These are phyloP conservation scores for Sclerotinia trifoliorum DNA, from an alignment of 2,329 filamentous ascomycete species.

Conservation along the genomic window DNA sequence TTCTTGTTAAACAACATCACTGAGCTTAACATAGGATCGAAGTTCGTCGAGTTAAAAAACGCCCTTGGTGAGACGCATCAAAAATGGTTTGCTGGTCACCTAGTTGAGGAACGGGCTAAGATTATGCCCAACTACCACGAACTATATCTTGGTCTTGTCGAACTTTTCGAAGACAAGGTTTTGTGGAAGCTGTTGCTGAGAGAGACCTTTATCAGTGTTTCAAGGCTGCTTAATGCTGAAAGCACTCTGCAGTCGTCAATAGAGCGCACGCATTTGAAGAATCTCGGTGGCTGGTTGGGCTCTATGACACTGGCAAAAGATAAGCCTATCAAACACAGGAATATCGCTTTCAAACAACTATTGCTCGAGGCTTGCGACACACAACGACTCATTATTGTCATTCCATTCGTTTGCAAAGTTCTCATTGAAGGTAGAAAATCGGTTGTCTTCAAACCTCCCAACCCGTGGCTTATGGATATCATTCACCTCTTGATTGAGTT, in stretches of 20 bases:
- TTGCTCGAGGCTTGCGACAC: constrained; percentile 92
- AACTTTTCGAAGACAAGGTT: constrained; percentile 72
- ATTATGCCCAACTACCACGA: constrained; percentile 96
- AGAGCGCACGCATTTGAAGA: constrained; percentile 87
- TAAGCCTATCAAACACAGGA: constrained; percentile 92
- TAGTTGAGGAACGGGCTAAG: constrained; percentile 95
- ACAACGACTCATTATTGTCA: constrained; percentile 85
- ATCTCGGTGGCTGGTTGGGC: constrained; percentile 89
- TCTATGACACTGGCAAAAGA: constrained; percentile 89
- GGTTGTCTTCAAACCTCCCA: constrained; percentile 87
- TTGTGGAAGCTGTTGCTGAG: constrained; percentile 88
- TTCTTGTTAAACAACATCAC: constrained; percentile 98
- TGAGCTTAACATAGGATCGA: constrained; percentile 79
- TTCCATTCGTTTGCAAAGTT: constrained; percentile 97
- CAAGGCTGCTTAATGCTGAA: constrained; percentile 87
- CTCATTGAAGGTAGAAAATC: constrained; percentile 81
- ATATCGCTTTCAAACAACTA: constrained; percentile 95
- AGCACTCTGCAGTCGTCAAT: constrained; percentile 78
- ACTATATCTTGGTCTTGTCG: constrained; percentile 86
- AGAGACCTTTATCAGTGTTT: constrained; percentile 85
- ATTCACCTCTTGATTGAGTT: constrained; percentile 87
- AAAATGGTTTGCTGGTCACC: constrained; percentile 93
- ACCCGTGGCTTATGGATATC: constrained; percentile 98
- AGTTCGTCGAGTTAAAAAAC: constrained; percentile 77
- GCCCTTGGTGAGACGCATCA: constrained; percentile 78